Conservation (phyloP, 2,329 filamentous ascomycete genomes). For the Aaosphaeria arxii region DNA sequence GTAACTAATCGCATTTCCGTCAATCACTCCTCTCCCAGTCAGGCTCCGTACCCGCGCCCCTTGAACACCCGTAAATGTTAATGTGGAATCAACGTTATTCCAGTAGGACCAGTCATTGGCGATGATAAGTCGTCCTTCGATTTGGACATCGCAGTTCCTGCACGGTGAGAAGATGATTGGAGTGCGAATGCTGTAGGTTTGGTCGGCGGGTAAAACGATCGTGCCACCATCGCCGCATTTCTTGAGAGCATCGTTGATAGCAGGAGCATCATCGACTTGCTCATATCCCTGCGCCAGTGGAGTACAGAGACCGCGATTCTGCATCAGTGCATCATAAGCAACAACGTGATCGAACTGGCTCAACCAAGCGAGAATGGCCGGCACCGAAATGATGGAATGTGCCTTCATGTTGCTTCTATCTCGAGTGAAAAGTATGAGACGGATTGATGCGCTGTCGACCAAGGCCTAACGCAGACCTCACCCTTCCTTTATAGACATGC, state of each 20-base stretch:
- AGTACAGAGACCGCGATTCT: background rate
- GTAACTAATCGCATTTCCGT: slow-evolving; percentile 45
- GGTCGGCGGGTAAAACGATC: slow-evolving; percentile 43
- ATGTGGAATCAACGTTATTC: slow-evolving; percentile 39
- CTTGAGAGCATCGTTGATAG: slow-evolving; percentile 42
- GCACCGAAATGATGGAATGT: too few species aligned
- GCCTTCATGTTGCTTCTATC: too few species aligned
- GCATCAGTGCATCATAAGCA: too few species aligned
- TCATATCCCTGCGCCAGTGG: slow-evolving; percentile 15
- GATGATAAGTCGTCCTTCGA: slow-evolving; percentile 45
- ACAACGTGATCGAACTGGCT: too few species aligned
- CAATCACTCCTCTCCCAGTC: slow-evolving; percentile 43
- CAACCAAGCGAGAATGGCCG: too few species aligned
- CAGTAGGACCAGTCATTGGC: slow-evolving; percentile 40
- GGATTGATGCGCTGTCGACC: too few species aligned
- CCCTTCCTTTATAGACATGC: too few species aligned
- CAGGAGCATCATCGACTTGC: slow-evolving; percentile 43
- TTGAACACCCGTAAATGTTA: slow-evolving; percentile 37
- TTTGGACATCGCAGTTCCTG: slow-evolving; percentile 43
- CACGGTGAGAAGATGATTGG: slow-evolving; percentile 43
- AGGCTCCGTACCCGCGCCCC: slow-evolving; percentile 40
- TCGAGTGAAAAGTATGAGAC: too few species aligned
- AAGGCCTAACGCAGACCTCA: too few species aligned
- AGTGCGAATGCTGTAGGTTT: slow-evolving; percentile 43
- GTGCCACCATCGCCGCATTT: slow-evolving; percentile 45